Evolutionary conservation across 2,329 filamentous ascomycete genomes (phyloP).

Genomic region (Bipolaris cookei): DNA sequence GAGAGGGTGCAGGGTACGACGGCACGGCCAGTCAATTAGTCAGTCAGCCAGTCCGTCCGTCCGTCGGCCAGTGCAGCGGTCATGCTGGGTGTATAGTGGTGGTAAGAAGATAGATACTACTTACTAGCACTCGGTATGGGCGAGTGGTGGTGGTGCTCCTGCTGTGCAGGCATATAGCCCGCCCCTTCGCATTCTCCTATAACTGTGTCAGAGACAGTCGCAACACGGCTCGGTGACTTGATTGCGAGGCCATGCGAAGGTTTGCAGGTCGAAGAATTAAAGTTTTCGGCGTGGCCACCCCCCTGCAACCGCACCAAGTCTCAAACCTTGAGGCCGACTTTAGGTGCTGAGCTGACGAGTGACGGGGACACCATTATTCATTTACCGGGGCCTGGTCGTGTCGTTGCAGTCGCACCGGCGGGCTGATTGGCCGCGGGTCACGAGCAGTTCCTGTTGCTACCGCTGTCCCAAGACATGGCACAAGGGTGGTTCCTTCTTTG

Average conservation of each 20-base stretch:
- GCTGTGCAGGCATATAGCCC: conserved; percentile 1
- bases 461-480: conserved; percentile 36
- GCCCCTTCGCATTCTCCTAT: conserved; percentile 15
- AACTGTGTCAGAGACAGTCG: conserved; percentile 23
- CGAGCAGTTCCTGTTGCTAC: conserved; percentile 20
- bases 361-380: conserved; percentile 36
- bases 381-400: conserved; percentile 34
- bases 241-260: conserved; percentile 35
- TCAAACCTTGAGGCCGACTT: conserved; percentile 44
- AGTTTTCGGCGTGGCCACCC: conserved; percentile 46
- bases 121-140: no score
- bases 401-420: conserved; percentile 24
- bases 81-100: no score
- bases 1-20: conserved; percentile 6
- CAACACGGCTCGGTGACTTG: conserved; percentile 36
- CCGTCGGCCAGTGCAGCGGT: no score
- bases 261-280: conserved; percentile 42
- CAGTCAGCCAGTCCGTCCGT: no score
- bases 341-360: conserved; percentile 36
- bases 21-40: background rate
- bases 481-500: conserved; percentile 35
- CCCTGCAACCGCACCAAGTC: conserved; percentile 48
- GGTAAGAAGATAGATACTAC: no score
- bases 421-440: conserved; percentile 29
- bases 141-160: background rate